phyloP scores from a whole-genome alignment of 352 stramenopile genomes.

The Plasmopara viticola region DNA sequence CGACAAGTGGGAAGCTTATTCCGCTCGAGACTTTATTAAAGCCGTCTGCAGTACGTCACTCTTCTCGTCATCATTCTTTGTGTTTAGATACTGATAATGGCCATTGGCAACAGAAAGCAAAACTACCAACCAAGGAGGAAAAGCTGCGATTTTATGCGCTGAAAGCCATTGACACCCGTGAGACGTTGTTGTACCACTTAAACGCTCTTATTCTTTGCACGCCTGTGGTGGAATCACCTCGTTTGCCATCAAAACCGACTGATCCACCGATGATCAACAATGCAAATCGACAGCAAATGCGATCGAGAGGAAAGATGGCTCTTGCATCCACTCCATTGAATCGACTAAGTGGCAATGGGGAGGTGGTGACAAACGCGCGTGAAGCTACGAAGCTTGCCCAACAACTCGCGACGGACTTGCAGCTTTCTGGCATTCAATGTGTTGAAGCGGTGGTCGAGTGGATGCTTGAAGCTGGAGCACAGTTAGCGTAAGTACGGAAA shows the following conservation, averaged over 20 bases:
- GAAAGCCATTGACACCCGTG: constrained; percentile 54
- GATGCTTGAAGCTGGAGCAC: constrained; percentile 69
- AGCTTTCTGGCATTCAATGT: constrained; percentile 61
- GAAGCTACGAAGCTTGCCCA: constrained; percentile 66
- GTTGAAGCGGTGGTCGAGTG: constrained; percentile 74
- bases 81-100: constrained; percentile 1
- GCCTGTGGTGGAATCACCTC: constrained; percentile 45
- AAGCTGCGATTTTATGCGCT: constrained; percentile 68
- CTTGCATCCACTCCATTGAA: constrained; percentile 26
- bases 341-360: constrained; percentile 9
- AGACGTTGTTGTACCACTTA: constrained; percentile 64
- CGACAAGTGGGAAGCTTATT: constrained; percentile 25
- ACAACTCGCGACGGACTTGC: constrained; percentile 56
- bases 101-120: constrained; percentile 14
- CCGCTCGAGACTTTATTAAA: constrained; percentile 30
- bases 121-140: constrained; percentile 45
- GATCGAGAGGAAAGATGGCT: constrained; percentile 38
- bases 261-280: constrained; percentile 18
- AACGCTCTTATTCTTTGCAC: constrained; percentile 68
- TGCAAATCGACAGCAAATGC: constrained; percentile 28
- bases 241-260: constrained; percentile 42
- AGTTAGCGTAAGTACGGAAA: constrained; percentile 44
- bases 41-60: constrained; percentile 23
- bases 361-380: constrained; percentile 55
- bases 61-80: not conserved